These are phyloP conservation scores for Trichomonas vaginalis DNA, from an alignment of 208 protist genomes.

Conservation along the genomic window DNA sequence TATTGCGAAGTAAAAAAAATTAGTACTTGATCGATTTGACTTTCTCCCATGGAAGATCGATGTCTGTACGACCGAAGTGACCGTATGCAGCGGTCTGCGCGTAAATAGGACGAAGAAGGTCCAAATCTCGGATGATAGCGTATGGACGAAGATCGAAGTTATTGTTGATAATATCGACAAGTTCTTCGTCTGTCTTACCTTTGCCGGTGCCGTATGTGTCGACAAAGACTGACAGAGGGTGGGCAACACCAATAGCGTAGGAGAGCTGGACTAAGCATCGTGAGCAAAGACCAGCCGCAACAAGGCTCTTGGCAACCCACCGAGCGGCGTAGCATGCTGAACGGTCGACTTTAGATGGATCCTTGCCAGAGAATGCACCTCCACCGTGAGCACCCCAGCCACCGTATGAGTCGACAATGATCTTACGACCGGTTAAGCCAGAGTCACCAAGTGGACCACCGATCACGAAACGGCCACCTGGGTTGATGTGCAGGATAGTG, in stretches of 20 bases:
- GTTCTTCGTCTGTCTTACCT: constrained; percentile 41
- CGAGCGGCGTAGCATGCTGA: constrained; percentile 91
- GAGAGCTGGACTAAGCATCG: constrained; percentile 89
- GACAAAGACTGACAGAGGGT: constrained; percentile 68
- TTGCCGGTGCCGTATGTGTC: constrained; percentile 86
- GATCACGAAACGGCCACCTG: constrained; percentile 94
- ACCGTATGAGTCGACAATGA: constrained; percentile 99
- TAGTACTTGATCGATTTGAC: constrained; percentile 62
- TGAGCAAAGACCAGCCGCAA: constrained; percentile 66
- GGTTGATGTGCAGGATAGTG: constrained; percentile 91
- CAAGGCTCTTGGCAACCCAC: constrained; percentile 97
- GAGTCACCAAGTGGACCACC: constrained; percentile 95
- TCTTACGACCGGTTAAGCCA: constrained; percentile 98
- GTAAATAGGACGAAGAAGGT: constrained; percentile 84
- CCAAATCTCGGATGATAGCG: constrained; percentile 78
- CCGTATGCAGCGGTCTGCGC: constrained; percentile 81
- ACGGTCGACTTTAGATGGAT: constrained; percentile 97
- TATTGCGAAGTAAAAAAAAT: background rate
- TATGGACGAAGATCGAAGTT: constrained; percentile 96
- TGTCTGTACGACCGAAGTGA: constrained; percentile 89
- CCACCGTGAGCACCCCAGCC: constrained; percentile 98
- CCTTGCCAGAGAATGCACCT: constrained; percentile 99
- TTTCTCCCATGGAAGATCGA: constrained; percentile 90
- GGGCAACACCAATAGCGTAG: constrained; percentile 93
- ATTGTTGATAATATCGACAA: constrained; percentile 72